These are phyloP conservation scores for Ustilago shanxiensis DNA, from an alignment of 1,284 basidiomycete species.

Conservation along the genomic window DNA sequence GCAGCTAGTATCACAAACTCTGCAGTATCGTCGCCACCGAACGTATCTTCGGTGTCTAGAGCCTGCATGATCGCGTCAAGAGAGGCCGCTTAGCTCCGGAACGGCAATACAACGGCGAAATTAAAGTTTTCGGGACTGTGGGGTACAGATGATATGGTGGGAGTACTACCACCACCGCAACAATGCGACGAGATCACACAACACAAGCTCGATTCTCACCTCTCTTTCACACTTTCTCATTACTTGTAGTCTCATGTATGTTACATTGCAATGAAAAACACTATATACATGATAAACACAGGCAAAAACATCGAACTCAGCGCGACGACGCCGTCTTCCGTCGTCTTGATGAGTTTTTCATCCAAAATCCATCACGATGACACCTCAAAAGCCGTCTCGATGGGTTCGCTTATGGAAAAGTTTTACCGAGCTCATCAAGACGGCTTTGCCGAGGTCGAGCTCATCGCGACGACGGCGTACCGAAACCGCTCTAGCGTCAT, in stretches of 20 bases:
- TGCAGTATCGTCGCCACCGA: not conserved
- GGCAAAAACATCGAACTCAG: no score
- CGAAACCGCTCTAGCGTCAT: no score
- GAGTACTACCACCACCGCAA: not conserved
- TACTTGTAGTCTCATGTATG: not conserved
- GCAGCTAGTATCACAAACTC: not conserved
- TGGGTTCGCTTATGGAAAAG: no score
- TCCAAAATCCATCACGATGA: no score
- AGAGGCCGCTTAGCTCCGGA: not conserved
- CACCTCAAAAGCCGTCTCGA: no score
- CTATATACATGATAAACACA: not conserved
- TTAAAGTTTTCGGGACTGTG: not conserved
- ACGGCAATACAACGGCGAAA: not conserved
- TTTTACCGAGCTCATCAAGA: no score
- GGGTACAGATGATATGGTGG: slow-evolving; percentile 6
- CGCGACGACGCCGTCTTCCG: no score
- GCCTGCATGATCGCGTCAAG: slow-evolving; percentile 6
- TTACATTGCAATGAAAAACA: not conserved
- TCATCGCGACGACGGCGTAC: no score
- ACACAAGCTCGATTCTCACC: not conserved
- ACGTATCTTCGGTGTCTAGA: not conserved
- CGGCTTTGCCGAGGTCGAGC: no score
- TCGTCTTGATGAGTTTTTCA: no score
- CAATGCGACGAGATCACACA: not conserved
- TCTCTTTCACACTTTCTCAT: slow-evolving; percentile 1